Evolutionary conservation across 345 rosid species (phyloP).

Genomic region (Eucalyptus viminalis): DNA sequence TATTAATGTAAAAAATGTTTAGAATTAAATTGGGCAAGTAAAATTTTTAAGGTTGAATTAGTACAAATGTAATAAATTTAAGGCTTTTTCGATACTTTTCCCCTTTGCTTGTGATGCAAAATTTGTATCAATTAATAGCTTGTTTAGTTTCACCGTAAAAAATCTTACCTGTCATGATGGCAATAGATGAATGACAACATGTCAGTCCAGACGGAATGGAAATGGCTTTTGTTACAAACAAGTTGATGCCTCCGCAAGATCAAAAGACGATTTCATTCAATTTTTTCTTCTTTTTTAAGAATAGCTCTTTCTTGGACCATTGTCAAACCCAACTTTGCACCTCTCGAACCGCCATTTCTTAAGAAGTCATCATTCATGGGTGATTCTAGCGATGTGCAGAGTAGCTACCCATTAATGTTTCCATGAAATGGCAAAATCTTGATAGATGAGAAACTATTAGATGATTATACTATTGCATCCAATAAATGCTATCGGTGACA

Average conservation of each 20-base stretch:
- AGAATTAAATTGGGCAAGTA: too few relatives aligned
- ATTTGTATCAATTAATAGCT: background rate
- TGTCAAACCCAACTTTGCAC: background rate
- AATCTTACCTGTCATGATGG: background rate
- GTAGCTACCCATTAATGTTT: background rate
- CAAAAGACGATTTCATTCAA: background rate
- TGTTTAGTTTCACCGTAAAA: background rate
- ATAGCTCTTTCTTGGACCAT: background rate
- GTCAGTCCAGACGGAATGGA: background rate
- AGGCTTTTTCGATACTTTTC: too few relatives aligned
- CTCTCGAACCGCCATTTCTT: background rate
- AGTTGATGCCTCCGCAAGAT: background rate
- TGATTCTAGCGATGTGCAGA: background rate
- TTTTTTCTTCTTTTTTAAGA: background rate
- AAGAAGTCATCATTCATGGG: background rate
- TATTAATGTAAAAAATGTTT: too few relatives aligned
- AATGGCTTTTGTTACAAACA: background rate
- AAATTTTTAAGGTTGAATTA: too few relatives aligned
- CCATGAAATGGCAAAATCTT: background rate
- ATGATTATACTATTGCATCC: background rate
- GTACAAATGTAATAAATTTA: too few relatives aligned
- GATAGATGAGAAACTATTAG: background rate
- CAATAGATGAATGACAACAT: background rate
- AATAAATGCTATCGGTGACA: background rate
- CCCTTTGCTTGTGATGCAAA: background rate